Conservation (phyloP, 805 yeast species). For the Starmerella roubikii region DNA sequence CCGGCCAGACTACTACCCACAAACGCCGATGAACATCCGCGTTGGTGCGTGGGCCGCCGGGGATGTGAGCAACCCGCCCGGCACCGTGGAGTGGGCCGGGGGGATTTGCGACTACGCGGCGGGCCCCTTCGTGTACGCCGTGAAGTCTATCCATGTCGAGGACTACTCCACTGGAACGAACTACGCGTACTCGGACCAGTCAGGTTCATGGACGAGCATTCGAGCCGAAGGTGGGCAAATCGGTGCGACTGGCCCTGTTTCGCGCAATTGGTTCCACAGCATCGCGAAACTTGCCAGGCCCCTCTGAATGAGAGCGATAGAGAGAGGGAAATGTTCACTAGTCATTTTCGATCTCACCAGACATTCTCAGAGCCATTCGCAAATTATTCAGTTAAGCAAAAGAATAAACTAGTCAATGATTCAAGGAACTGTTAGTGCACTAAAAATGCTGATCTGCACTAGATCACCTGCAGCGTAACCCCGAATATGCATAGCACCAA, state of each 20-base stretch:
- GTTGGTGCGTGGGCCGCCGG: slow-evolving; percentile 43
- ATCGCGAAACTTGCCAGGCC: slow-evolving; percentile 23
- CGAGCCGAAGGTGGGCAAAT: slow-evolving; percentile 35
- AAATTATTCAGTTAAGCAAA: background rate
- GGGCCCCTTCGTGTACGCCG: slow-evolving; percentile 43
- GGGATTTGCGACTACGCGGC: slow-evolving; percentile 38
- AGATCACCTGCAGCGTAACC: too few relatives aligned
- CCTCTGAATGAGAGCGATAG: slow-evolving; percentile 9
- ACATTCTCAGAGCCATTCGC: background rate
- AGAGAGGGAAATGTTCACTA: too few relatives aligned
- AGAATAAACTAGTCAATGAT: too few relatives aligned
- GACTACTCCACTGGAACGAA: slow-evolving; percentile 38
- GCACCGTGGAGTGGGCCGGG: slow-evolving; percentile 67
- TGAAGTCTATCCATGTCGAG: slow-evolving; percentile 45
- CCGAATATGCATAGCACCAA: too few relatives aligned
- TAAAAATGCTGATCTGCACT: too few relatives aligned
- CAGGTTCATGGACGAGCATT: slow-evolving; percentile 32
- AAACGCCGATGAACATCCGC: slow-evolving; percentile 72
- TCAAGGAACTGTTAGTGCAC: too few relatives aligned
- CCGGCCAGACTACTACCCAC: slow-evolving; percentile 57
- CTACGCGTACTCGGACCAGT: slow-evolving; percentile 31
- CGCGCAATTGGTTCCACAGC: slow-evolving; percentile 25
- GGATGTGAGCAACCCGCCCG: slow-evolving; percentile 33
- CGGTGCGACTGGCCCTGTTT: slow-evolving; percentile 32
- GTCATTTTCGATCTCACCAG: background rate